phyloP scores from a whole-genome alignment of 2,329 filamentous ascomycete species.

The Paraphaeosphaeria minitans region DNA sequence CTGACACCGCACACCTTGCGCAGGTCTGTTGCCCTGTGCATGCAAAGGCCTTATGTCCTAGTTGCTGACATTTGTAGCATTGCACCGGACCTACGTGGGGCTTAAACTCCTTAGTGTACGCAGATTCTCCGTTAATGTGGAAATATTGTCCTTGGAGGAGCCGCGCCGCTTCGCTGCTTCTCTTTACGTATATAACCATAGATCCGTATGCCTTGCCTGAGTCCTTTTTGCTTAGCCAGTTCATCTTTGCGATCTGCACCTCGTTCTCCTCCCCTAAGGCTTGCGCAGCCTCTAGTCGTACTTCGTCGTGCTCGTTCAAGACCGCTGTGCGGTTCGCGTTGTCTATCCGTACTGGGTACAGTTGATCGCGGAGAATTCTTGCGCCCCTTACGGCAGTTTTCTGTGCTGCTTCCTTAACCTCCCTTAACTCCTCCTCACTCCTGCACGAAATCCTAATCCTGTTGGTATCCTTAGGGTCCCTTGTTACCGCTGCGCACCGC shows the following conservation, averaged over 20 bases:
- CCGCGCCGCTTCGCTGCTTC: too few relatives aligned
- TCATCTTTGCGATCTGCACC: background rate
- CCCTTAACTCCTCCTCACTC: too few relatives aligned
- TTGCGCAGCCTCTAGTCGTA: background rate
- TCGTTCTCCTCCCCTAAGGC: background rate
- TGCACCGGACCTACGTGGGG: background rate
- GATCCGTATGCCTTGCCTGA: background rate
- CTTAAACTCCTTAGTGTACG: background rate
- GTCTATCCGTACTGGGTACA: too few relatives aligned
- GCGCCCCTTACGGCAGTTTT: too few relatives aligned
- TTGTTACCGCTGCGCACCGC: too few relatives aligned
- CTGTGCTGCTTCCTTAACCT: too few relatives aligned
- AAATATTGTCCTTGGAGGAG: too few relatives aligned
- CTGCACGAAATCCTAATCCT: too few relatives aligned
- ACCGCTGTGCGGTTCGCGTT: background rate
- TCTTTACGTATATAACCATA: background rate
- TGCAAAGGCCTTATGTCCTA: background rate
- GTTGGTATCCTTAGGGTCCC: too few relatives aligned
- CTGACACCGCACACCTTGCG: too few relatives aligned
- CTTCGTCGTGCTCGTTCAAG: background rate
- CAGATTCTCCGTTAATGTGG: too few relatives aligned
- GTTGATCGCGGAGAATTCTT: too few relatives aligned
- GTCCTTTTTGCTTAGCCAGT: background rate
- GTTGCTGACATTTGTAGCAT: background rate
- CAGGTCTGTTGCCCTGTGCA: slow-evolving; percentile 2